Evolutionary conservation across 1,284 basidiomycete genomes (phyloP), one percentile per base, ranked within the genome.

Genomic region (Coriolopsis trogii): DNA sequence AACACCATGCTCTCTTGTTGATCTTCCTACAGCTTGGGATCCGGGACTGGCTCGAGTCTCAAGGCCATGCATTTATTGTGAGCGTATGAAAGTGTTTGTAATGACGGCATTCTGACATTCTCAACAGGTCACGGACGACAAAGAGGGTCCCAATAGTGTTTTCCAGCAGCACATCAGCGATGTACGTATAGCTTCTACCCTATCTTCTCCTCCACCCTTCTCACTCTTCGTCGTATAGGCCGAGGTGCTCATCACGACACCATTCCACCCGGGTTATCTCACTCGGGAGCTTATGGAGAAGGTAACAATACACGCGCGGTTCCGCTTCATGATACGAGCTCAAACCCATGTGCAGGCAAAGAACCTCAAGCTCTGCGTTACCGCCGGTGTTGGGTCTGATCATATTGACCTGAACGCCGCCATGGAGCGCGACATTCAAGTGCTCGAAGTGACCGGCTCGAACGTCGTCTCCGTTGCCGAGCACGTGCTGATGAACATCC

Each of bases 351-450:
- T 31, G 6, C 24, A 44, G 42, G 92, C 95, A 26, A 88, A 88
- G 73, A 95, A 96, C 64, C 83, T 98, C 64, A 96, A 95, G 76
- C 73, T 96, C 57, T 93, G 90, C 67, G 82, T 97, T 63, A 98
- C 94, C 9, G 95, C 95, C 46, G 95, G 95, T 73, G 94, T 98
- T 41, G 94, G 94, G n/a, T 95, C 92, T 21, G 95, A 96, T 74
- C 92, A 94, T 73, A 87, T 96, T 64, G 93, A 97, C 70, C 81
- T 97, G 46, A 86, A 95, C 67, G 90, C 90, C 21, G 91, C 92
- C 42, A 93, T 93, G 66, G 82, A 92, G 70, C 79, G 81, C 63
- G 80, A 83, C 59, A 87, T 97, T 63, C 87, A 93, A 63, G 95
- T 67, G 26, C 52, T 66, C 37, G 63, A 70, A 55, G 69, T 70